phyloP scores from a whole-genome alignment of 2,329 filamentous ascomycete species.

The Diaporthe vexans region DNA sequence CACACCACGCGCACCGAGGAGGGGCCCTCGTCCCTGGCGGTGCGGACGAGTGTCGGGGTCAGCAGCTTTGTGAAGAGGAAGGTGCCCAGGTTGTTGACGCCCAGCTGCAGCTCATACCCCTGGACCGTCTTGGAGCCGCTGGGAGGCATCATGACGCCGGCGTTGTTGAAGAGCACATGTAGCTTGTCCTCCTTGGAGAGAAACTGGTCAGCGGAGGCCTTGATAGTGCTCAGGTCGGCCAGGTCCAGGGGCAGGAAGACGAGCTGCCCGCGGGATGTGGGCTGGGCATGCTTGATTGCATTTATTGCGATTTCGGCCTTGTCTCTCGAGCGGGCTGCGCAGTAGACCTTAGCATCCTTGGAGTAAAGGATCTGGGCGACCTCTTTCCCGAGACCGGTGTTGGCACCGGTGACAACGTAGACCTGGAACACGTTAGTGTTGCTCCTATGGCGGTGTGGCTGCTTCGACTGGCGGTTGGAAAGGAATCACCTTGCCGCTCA shows the following conservation, averaged over 20 bases:
- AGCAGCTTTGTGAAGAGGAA: conserved; percentile 42
- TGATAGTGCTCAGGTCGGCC: conserved; percentile 47
- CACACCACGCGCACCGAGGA: conserved; percentile 40
- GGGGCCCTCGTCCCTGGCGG: conserved; percentile 19
- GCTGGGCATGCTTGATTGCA: conserved; percentile 50
- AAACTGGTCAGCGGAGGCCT: conserved; percentile 45
- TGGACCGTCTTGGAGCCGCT: conserved; percentile 46
- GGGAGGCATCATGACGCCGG: conserved; percentile 54
- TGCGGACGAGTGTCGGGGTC: conserved; percentile 35
- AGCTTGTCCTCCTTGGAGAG: conserved; percentile 47
- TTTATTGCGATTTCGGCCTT: conserved; percentile 59
- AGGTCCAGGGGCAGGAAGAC: conserved; percentile 54
- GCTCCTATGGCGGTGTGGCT: too few relatives aligned
- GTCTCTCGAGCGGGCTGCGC: conserved; percentile 59
- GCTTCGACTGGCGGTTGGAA: not conserved
- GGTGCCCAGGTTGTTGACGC: conserved; percentile 40
- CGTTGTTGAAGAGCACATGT: conserved; percentile 57
- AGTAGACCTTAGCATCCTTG: conserved; percentile 64
- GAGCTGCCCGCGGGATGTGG: conserved; percentile 47
- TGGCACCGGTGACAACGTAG: conserved; percentile 60
- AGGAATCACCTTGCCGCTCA: conserved; percentile 44
- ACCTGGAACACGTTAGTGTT: conserved; percentile 49
- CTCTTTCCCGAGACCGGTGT: conserved; percentile 60
- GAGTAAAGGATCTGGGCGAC: conserved; percentile 64
- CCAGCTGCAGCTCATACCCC: conserved; percentile 41